These are phyloP conservation scores for Fusarium sp. DNA, from an alignment of 2,329 filamentous ascomycete genomes.

Conservation along the genomic window DNA sequence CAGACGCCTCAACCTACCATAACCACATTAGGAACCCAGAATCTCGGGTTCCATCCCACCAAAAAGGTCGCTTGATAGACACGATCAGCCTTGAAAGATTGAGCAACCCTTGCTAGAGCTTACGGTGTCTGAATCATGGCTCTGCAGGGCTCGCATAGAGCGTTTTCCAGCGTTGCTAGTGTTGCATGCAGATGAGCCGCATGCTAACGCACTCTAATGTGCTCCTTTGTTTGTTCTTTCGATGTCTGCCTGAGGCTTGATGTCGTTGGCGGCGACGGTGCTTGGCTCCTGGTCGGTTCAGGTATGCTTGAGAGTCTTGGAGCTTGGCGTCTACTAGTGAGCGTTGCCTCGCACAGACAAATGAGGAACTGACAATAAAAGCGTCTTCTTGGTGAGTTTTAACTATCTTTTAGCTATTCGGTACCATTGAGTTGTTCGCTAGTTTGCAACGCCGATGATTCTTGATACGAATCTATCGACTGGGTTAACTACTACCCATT, in stretches of 20 bases:
- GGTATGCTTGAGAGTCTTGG: neutral
- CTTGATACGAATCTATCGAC: neutral
- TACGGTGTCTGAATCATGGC: neutral
- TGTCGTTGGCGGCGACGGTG: neutral
- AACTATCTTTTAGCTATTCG: neutral
- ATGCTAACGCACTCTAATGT: neutral
- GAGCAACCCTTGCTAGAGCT: neutral
- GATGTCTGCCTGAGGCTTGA: neutral
- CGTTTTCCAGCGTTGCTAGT: neutral
- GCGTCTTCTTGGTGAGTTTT: neutral
- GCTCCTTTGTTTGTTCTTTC: neutral
- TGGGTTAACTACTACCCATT: neutral
- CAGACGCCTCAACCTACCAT: neutral
- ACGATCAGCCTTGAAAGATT: neutral
- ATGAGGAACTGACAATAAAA: neutral
- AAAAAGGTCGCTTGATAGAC: neutral
- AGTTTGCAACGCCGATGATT: neutral
- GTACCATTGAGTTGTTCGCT: neutral
- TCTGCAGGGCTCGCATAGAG: neutral
- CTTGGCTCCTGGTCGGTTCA: neutral
- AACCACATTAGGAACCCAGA: neutral
- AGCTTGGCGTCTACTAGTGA: neutral
- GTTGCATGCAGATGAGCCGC: neutral
- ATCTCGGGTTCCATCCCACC: neutral
- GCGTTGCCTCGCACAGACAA: neutral